A percentile compares a stretch with the other conserved stretches of the same genome.
These are phyloP conservation scores for Rhynchospora tenuis DNA, from an alignment of 176 grass and related monocot species.

Conservation along the genomic window DNA sequence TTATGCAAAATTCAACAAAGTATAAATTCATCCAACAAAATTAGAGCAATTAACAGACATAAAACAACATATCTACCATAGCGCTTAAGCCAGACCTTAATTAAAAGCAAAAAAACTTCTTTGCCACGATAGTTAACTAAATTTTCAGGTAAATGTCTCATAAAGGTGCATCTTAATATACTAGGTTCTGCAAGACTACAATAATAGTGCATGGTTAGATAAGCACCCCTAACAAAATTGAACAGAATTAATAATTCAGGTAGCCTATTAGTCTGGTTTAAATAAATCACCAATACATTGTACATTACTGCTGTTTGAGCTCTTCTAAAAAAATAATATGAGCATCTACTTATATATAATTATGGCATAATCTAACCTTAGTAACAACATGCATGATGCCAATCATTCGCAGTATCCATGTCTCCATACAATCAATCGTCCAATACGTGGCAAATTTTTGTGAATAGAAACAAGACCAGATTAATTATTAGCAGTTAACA, in stretches of 20 bases:
- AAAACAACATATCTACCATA: no score
- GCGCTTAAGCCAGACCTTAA: no score
- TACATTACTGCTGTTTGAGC: neutral
- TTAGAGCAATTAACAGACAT: no score
- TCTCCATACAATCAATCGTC: slow-evolving; percentile 11
- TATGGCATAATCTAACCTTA: slow-evolving; percentile 14
- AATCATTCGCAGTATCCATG: slow-evolving; percentile 11
- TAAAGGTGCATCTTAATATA: neutral
- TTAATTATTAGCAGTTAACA: slow-evolving; percentile 11
- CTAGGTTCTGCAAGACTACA: neutral
- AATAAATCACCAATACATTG: neutral
- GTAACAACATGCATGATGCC: slow-evolving; percentile 1
- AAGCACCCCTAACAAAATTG: neutral
- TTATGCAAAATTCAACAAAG: no score
- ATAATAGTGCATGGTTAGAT: neutral
- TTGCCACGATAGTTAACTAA: no score
- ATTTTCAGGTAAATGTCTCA: no score
- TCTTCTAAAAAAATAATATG: neutral
- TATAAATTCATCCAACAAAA: no score
- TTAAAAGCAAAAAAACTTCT: no score
- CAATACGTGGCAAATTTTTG: slow-evolving; percentile 10
- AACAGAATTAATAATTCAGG: neutral
- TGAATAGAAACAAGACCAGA: neutral
- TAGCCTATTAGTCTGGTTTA: neutral
- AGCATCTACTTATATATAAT: neutral